Percentiles rank a stretch among this genome's conserved stretches.
Evolutionary conservation across 805 yeast genomes (phyloP).

Genomic region (Candida xiaguanensis): DNA sequence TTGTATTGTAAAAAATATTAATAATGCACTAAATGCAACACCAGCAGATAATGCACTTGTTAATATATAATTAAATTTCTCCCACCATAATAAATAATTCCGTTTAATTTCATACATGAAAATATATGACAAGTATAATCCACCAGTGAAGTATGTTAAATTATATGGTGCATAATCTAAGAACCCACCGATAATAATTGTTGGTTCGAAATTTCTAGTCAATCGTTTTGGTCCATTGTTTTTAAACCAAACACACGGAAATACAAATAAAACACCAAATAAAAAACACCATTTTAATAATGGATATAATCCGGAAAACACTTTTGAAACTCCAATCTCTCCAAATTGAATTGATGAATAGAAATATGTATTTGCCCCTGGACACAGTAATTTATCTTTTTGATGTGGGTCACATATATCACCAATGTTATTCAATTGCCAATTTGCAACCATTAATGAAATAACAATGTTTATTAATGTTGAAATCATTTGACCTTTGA

Average conservation of each 20-base stretch:
- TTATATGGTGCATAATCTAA: conserved; percentile 49
- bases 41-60: conserved; percentile 59
- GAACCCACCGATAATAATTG: conserved; percentile 50
- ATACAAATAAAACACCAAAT: conserved; percentile 43
- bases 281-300: conserved; percentile 57
- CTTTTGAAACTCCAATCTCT: conserved; percentile 56
- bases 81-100: conserved; percentile 59
- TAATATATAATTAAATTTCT: conserved; percentile 64
- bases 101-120: conserved; percentile 55
- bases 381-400: conserved; percentile 34
- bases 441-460: conserved; percentile 34
- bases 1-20: conserved; percentile 53
- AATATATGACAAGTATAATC: conserved; percentile 52
- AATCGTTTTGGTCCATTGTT: conserved; percentile 28
- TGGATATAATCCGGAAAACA: conserved; percentile 53
- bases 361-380: conserved; percentile 47
- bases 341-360: conserved; percentile 54
- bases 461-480: conserved; percentile 32
- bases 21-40: conserved; percentile 57
- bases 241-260: conserved; percentile 36
- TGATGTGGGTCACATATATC: conserved; percentile 35
- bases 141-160: conserved; percentile 52
- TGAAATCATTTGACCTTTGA: conserved; percentile 42
- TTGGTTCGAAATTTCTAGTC: conserved; percentile 49
- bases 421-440: conserved; percentile 34